Evolutionary conservation across 495 filamentous ascomycete genomes (phyloP).

Genomic region (Neurospora intermedia): DNA sequence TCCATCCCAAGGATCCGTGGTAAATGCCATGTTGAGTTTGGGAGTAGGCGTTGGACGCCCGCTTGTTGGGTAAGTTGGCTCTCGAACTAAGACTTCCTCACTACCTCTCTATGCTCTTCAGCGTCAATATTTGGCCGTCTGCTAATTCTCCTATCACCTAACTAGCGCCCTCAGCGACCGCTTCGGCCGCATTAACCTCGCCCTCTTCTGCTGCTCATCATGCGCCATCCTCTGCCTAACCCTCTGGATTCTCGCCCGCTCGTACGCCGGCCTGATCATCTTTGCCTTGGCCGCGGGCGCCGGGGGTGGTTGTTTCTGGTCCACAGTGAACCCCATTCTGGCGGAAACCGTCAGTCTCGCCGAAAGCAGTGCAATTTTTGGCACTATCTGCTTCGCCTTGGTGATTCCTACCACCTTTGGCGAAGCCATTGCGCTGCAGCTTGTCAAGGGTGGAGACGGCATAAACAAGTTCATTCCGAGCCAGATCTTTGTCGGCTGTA

Average conservation of each 20-base stretch:
- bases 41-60: slow-evolving; percentile 55
- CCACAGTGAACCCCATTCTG: slow-evolving; percentile 56
- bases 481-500: slow-evolving; percentile 9
- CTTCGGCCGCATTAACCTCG: slow-evolving; percentile 55
- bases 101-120: background rate
- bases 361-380: slow-evolving; percentile 1
- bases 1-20: slow-evolving; percentile 49
- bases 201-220: slow-evolving; percentile 15
- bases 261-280: slow-evolving; percentile 54
- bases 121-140: background rate
- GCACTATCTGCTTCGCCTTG: slow-evolving; percentile 7
- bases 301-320: slow-evolving; percentile 64
- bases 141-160: background rate
- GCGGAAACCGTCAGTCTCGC: slow-evolving; percentile 67
- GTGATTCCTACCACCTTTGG: slow-evolving; percentile 12
- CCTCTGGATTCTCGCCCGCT: slow-evolving; percentile 56
- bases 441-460: slow-evolving; percentile 5
- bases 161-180: slow-evolving; percentile 38
- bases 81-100: background rate
- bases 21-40: slow-evolving; percentile 57
- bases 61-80: slow-evolving; percentile 40
- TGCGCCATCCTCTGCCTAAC: slow-evolving; percentile 35
- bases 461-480: slow-evolving; percentile 5
- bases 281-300: slow-evolving; percentile 52
- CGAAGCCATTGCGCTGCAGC: slow-evolving; percentile 9